A percentile compares a stretch with the other conserved stretches of the same genome.
phyloP scores from a whole-genome alignment of 2,329 filamentous ascomycete species.

The Talaromyces verruculosus region DNA sequence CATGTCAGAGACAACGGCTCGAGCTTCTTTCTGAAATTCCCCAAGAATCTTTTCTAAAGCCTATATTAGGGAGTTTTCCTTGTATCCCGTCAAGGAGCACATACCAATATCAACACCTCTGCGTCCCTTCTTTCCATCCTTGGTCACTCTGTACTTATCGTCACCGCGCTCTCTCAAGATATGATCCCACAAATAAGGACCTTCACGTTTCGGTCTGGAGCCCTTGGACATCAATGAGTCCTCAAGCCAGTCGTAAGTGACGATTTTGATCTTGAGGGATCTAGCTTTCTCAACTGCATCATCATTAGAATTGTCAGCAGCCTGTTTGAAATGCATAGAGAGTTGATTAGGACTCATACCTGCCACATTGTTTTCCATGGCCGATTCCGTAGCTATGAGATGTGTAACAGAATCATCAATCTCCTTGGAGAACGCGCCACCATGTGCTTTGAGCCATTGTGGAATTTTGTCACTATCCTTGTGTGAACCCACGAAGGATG shows the following conservation, averaged over 20 bases:
- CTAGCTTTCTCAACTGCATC: conserved; percentile 44
- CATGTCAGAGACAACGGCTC: conserved; percentile 26
- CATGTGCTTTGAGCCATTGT: conserved; percentile 64
- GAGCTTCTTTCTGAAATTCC: conserved; percentile 26
- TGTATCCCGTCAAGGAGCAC: too few species aligned
- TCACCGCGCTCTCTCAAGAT: conserved; percentile 37
- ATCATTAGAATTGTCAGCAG: not conserved
- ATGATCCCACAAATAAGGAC: conserved; percentile 41
- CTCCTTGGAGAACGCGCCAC: conserved; percentile 57
- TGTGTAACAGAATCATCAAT: conserved; percentile 66
- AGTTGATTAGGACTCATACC: conserved; percentile 30
- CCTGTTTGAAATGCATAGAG: not conserved
- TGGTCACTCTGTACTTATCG: conserved; percentile 21
- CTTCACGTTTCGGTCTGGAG: conserved; percentile 36
- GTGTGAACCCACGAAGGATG: conserved; percentile 62
- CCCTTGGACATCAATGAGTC: conserved; percentile 42
- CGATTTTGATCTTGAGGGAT: conserved; percentile 43
- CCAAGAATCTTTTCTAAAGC: conserved; percentile 18
- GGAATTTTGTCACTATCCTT: conserved; percentile 58
- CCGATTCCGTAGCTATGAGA: conserved; percentile 64
- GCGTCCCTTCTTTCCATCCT: conserved; percentile 6
- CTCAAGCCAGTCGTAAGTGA: conserved; percentile 50
- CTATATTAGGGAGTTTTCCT: not conserved
- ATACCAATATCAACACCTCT: conserved; percentile 17
- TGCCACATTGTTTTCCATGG: conserved; percentile 55